Percentiles rank a stretch among this genome's conserved stretches.
Evolutionary conservation across 1,139 yeast genomes (phyloP).

Genomic region (Yamadazyma siamensis): DNA sequence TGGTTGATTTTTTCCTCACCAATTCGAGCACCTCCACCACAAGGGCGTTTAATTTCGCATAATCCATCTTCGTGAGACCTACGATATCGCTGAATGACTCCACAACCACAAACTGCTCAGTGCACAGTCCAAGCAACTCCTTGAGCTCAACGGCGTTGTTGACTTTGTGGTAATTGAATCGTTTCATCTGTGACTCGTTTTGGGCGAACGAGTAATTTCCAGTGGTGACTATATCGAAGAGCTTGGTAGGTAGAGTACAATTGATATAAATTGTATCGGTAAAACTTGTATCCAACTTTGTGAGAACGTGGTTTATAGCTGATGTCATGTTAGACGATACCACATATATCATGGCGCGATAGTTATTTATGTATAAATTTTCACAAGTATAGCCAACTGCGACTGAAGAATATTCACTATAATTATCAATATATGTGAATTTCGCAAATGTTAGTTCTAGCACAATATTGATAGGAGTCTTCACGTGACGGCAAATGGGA

Average conservation of each 20-base stretch:
- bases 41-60: constrained; percentile 12
- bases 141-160: constrained; percentile 8
- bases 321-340: constrained; percentile 5
- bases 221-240: constrained; percentile 10
- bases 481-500: too few species aligned
- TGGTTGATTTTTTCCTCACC: constrained; percentile 1
- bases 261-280: constrained; percentile 14
- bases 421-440: too few species aligned
- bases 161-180: constrained; percentile 15
- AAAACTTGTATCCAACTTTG: constrained; percentile 3
- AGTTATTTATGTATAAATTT: too few species aligned
- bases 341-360: constrained; percentile 10
- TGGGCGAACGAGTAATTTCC: constrained; percentile 8
- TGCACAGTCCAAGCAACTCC: constrained; percentile 2
- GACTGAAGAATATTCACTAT: too few species aligned
- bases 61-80: constrained; percentile 8
- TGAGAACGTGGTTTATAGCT: constrained; percentile 10
- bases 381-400: too few species aligned
- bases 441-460: too few species aligned
- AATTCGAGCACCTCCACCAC: constrained; percentile 11
- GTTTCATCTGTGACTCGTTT: constrained; percentile 10
- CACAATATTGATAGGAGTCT: too few species aligned
- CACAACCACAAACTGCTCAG: constrained; percentile 8
- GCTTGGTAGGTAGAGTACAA: constrained; percentile 15
- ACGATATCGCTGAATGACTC: constrained; percentile 14